Evolutionary conservation across 2,329 filamentous ascomycete species (phyloP).

Genomic region (Xylariales sp.): DNA sequence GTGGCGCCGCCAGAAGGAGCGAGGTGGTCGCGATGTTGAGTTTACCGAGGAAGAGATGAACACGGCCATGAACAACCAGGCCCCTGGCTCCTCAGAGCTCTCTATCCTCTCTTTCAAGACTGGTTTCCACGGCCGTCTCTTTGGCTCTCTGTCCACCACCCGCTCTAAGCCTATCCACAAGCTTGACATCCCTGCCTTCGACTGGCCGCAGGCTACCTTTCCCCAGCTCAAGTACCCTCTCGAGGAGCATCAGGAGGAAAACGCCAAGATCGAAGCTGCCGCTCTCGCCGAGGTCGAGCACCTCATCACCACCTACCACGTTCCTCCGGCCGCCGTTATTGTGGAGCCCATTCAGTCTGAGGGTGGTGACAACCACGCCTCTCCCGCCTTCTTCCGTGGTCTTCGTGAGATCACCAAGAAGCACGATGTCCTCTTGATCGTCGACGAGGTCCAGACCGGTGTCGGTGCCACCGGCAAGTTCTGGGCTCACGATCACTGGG

Average conservation of each 20-base stretch:
- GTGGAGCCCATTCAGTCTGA: conserved; percentile 92
- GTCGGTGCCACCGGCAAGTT: conserved; percentile 90
- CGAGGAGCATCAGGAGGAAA: conserved; percentile 73
- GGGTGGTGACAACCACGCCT: conserved; percentile 92
- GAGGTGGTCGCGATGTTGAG: conserved; percentile 71
- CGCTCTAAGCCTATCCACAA: conserved; percentile 94
- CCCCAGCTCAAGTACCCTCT: conserved; percentile 83
- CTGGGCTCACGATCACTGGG: conserved; percentile 97
- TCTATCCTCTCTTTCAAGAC: conserved; percentile 87
- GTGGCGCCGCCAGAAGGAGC: conserved; percentile 77
- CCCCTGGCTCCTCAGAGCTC: conserved; percentile 71
- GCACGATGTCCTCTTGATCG: conserved; percentile 78
- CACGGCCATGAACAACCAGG: conserved; percentile 74
- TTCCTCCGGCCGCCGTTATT: conserved; percentile 75
- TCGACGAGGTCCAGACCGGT: conserved; percentile 92
- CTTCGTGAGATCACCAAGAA: conserved; percentile 75
- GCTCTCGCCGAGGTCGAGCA: conserved; percentile 80
- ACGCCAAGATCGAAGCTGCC: conserved; percentile 74
- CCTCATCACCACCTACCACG: conserved; percentile 73
- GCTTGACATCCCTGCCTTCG: conserved; percentile 88
- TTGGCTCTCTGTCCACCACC: conserved; percentile 82
- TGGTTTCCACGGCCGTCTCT: conserved; percentile 86
- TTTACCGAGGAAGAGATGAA: conserved; percentile 74
- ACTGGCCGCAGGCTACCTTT: conserved; percentile 91
- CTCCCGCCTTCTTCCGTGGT: conserved; percentile 79